These are phyloP conservation scores for Barnettozyma californica DNA, from an alignment of 805 yeast species.

Conservation along the genomic window DNA sequence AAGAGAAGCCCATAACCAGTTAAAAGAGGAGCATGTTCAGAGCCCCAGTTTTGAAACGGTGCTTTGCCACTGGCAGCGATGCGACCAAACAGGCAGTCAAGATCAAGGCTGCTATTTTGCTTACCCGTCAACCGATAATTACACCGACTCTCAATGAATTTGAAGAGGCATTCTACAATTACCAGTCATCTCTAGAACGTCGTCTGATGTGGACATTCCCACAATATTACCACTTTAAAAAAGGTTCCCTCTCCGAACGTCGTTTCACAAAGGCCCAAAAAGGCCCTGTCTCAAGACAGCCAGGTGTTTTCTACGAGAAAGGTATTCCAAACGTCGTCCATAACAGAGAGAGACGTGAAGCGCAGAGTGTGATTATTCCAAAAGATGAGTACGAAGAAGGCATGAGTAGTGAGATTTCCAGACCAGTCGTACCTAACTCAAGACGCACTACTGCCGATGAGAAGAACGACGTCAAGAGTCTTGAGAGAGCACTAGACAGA, in stretches of 20 bases:
- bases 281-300: conserved; percentile 67
- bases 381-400: conserved; percentile 36
- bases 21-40: not conserved
- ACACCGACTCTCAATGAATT: conserved; percentile 71
- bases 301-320: conserved; percentile 71
- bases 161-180: conserved; percentile 70
- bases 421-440: conserved; percentile 65
- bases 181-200: conserved; percentile 81
- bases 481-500: conserved; percentile 75
- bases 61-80: conserved; percentile 1
- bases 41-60: conserved; percentile 1
- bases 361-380: conserved; percentile 77
- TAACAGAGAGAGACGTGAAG: conserved; percentile 81
- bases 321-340: conserved; percentile 85
- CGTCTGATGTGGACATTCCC: conserved; percentile 98
- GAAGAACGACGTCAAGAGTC: conserved; percentile 51
- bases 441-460: conserved; percentile 77
- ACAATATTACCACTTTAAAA: conserved; percentile 82
- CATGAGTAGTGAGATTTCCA: conserved; percentile 52
- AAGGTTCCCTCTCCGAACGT: conserved; percentile 85
- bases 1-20: not conserved
- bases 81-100: not conserved
- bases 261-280: conserved; percentile 69
- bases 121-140: conserved; percentile 80
- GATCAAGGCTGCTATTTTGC: conserved; percentile 47